A percentile compares a stretch with the other conserved stretches of the same genome.
Evolutionary conservation across 1,139 yeast species (phyloP).

Genomic region (Kodamaea alishanica): DNA sequence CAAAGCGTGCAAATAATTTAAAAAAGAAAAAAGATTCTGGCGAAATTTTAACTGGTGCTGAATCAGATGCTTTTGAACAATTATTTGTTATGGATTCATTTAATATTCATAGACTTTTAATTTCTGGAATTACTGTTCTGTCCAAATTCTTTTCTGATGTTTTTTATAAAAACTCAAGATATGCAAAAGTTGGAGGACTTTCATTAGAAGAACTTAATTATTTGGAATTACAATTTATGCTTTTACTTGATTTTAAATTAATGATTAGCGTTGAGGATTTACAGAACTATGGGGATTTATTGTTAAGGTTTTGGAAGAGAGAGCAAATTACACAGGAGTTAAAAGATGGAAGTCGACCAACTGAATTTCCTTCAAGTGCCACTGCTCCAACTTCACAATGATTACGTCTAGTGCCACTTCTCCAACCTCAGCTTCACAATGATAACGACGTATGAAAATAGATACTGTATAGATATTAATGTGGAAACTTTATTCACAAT

Average conservation of each 20-base stretch:
- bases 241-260: conserved; percentile 79
- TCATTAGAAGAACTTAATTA: conserved; percentile 92
- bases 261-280: conserved; percentile 88
- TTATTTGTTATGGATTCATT: conserved; percentile 93
- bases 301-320: conserved; percentile 79
- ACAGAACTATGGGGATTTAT: conserved; percentile 83
- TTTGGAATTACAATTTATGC: conserved; percentile 81
- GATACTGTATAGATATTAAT: no score
- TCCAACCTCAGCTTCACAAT: conserved; percentile 3
- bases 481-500: no score
- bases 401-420: conserved; percentile 3
- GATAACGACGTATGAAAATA: no score
- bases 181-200: conserved; percentile 96
- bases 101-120: conserved; percentile 88
- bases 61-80: conserved; percentile 39
- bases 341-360: conserved; percentile 12
- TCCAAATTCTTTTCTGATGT: conserved; percentile 94
- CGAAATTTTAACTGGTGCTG: conserved; percentile 9
- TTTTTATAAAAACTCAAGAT: conserved; percentile 90
- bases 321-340: conserved; percentile 48
- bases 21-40: conserved; percentile 21
- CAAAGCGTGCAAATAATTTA: conserved; percentile 73
- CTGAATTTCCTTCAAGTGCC: background rate
- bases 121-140: conserved; percentile 95
- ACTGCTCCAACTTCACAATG: no score